Base-by-base conservation (phyloP, 352 stramenopile genomes). In the Thraustotheca clavata region DNA sequence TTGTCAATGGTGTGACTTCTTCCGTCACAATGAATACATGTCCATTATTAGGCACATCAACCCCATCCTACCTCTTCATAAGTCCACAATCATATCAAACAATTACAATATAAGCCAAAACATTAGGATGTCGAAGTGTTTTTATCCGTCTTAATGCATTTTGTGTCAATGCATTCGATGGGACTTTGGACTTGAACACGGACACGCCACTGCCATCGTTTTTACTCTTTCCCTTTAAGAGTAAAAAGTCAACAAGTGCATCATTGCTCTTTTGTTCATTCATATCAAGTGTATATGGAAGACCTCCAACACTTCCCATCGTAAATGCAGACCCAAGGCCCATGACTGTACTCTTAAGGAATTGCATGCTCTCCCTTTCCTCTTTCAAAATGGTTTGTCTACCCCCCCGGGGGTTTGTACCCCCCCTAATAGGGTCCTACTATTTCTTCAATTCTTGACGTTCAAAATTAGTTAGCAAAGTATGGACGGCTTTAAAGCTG, bases 21-120 rank as follows among this genome's bases (percentile, higher is more conserved):
- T 98, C 95, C 2, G 95, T 98, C 8, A 98, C 86, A 69, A 98
- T 87, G 32, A 98, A 80, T 6, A 98, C 73, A 59, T 91, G 88
- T 9, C 92, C 91, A 59, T 83, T 77, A 77, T 85, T 81, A 60
- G 75, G 60, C 63, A 89, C 73, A 62, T 95, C 86, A 3, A 69
- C 76, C 41, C 83, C 83, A 52, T 95, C 86, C 60, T 68, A 62
- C 16, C 2, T 2, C 20, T 48, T 27, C 39, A 27, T 34, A 16
- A 65, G 59, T 16, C 8, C 61, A 32, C 27, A 33, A 41, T 1
- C 24, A 39, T 12, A 14, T 62, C 7, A 24, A n/a, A 43, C 16
- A 26, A 46, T 83, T 27, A 82, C 80, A 43, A 96, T 67, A 32
- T 88, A 97, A 49, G 88, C 73, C 22, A 98, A 70, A 49, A 98